These are phyloP conservation scores for Isabelozyma heimii DNA, from an alignment of 805 yeast genomes.

Conservation along the genomic window DNA sequence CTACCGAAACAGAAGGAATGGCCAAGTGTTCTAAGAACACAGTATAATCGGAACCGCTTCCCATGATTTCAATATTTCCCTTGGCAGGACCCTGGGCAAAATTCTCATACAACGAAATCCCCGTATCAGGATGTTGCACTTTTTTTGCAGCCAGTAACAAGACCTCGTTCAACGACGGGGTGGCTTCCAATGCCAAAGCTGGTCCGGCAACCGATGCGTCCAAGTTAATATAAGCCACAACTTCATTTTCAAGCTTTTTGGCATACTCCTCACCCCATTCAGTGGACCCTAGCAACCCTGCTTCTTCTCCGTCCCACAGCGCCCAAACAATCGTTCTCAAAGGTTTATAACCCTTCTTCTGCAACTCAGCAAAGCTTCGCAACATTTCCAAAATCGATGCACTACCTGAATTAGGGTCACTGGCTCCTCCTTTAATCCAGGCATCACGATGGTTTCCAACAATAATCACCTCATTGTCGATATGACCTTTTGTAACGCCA, in stretches of 20 bases:
- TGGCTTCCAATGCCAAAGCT: slow-evolving; percentile 47
- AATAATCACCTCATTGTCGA: slow-evolving; percentile 52
- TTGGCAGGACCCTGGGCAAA: slow-evolving; percentile 22
- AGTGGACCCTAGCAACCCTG: slow-evolving; percentile 71
- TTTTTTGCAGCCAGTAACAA: slow-evolving; percentile 43
- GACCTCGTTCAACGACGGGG: slow-evolving; percentile 56
- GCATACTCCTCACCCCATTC: slow-evolving; percentile 70
- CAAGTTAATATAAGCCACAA: slow-evolving; percentile 65
- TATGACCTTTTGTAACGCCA: slow-evolving; percentile 57
- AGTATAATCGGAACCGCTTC: slow-evolving; percentile 53
- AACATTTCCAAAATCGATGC: slow-evolving; percentile 64
- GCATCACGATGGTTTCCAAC: slow-evolving; percentile 80
- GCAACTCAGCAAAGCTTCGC: slow-evolving; percentile 53
- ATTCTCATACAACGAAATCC: slow-evolving; percentile 22
- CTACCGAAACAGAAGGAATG: slow-evolving; percentile 57
- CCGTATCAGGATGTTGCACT: slow-evolving; percentile 43
- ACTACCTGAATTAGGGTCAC: slow-evolving; percentile 76
- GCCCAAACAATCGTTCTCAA: slow-evolving; percentile 65
- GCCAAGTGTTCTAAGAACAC: slow-evolving; percentile 68
- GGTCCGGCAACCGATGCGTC: slow-evolving; percentile 66
- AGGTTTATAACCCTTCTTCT: slow-evolving; percentile 67
- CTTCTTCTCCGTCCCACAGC: slow-evolving; percentile 82
- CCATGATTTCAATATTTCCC: slow-evolving; percentile 36
- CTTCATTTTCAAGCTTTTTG: slow-evolving; percentile 42
- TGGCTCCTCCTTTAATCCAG: slow-evolving; percentile 78